These are phyloP conservation scores for Alternaria solani DNA, from an alignment of 2,329 filamentous ascomycete genomes.

Conservation along the genomic window DNA sequence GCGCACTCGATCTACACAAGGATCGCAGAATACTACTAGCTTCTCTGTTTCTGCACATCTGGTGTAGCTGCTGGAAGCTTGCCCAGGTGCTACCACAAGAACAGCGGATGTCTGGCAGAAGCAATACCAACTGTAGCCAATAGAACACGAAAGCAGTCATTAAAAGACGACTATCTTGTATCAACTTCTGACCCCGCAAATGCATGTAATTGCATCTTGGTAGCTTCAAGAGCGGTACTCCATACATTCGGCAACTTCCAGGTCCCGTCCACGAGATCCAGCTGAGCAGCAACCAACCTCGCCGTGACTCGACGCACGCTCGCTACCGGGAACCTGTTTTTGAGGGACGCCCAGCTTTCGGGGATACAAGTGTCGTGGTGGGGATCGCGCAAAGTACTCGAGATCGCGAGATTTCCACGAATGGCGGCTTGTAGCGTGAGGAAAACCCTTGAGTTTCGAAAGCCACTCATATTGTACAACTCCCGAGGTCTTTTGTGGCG, in stretches of 20 bases:
- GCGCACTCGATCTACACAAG: conserved; percentile 6
- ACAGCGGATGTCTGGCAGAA: background rate
- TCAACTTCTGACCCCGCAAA: background rate
- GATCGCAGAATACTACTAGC: background rate
- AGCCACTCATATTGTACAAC: background rate
- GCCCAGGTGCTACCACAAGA: background rate
- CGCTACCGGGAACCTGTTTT: conserved; percentile 12
- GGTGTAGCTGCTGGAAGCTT: background rate
- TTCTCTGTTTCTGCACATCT: background rate
- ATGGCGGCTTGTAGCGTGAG: background rate
- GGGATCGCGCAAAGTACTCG: conserved; percentile 1
- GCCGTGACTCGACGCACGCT: conserved; percentile 1
- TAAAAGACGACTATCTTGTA: background rate
- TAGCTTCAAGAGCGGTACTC: background rate
- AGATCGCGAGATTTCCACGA: conserved; percentile 10
- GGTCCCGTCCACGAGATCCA: background rate
- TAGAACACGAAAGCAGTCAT: background rate
- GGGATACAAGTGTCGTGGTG: background rate
- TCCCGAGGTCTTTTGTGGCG: background rate
- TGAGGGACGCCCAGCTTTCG: background rate
- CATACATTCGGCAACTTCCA: background rate
- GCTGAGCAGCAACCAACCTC: background rate
- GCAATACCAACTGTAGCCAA: background rate
- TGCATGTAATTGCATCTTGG: background rate
- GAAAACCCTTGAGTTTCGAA: background rate